phyloP scores from a whole-genome alignment of 2,329 filamentous ascomycete genomes.

The Alternaria panax region DNA sequence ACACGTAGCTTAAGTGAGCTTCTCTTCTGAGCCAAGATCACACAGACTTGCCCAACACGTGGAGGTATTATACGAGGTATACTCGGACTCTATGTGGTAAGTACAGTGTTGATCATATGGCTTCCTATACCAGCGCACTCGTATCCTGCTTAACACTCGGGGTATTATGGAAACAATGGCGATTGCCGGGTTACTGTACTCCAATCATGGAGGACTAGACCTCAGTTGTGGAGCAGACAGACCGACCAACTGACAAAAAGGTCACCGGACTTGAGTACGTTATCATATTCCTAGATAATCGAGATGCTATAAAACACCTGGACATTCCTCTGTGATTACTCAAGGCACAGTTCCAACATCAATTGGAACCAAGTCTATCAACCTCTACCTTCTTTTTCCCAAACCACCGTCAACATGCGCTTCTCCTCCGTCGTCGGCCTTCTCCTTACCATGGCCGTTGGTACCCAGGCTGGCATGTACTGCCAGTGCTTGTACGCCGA shows the following conservation, averaged over 20 bases:
- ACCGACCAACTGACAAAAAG: neutral
- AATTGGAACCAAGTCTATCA: neutral
- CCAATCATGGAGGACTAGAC: neutral
- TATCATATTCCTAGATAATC: neutral
- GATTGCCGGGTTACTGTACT: neutral
- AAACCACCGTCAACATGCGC: neutral
- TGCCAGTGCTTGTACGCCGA: constrained; percentile 2
- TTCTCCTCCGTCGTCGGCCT: neutral
- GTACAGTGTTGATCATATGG: neutral
- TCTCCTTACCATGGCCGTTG: constrained; percentile 2
- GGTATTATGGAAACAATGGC: neutral
- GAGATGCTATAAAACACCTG: neutral
- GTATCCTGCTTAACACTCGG: neutral
- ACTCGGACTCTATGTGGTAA: neutral
- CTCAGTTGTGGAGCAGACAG: neutral
- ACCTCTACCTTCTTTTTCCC: neutral
- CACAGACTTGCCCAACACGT: neutral
- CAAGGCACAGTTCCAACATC: neutral
- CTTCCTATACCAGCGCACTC: neutral
- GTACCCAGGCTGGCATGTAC: neutral
- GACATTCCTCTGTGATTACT: neutral
- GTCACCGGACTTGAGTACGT: too few species aligned
- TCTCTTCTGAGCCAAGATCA: neutral
- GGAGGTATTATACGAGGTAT: neutral
- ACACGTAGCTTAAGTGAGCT: neutral